Conservation (phyloP, 2,329 filamentous ascomycete genomes). For the Alternaria sp. region DNA sequence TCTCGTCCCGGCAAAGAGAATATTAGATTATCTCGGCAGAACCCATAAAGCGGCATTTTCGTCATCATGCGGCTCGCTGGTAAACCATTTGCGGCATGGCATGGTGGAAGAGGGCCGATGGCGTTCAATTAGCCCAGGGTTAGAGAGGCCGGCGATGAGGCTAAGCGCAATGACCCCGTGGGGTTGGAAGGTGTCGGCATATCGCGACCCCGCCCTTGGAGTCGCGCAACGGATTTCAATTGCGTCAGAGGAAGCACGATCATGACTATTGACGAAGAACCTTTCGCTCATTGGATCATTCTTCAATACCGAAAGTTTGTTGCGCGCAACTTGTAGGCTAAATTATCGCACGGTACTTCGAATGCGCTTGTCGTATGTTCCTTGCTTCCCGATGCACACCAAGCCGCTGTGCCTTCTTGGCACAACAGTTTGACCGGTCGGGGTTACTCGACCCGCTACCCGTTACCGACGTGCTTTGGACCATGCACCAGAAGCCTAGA, state of each 20-base stretch:
- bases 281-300: not conserved
- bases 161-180: constrained; percentile 9
- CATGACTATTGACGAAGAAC: not conserved
- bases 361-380: constrained; percentile 1
- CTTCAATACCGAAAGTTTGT: not conserved
- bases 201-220: not conserved
- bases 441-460: not conserved
- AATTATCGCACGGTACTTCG: not conserved
- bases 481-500: not conserved
- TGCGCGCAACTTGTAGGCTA: not conserved
- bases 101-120: not conserved
- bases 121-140: not conserved
- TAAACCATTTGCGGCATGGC: not conserved
- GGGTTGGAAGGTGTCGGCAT: not conserved
- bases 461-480: not conserved
- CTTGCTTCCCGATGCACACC: not conserved
- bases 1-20: not conserved
- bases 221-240: not conserved
- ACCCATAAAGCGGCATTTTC: not conserved
- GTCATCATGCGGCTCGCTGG: not conserved
- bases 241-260: not conserved
- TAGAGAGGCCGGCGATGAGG: not conserved
- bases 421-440: not conserved
- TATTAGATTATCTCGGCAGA: constrained; percentile 1
- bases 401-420: constrained; percentile 2